Evolutionary conservation across 75 land plant species (phyloP).

Genomic region (Sequoia sempervirens): DNA sequence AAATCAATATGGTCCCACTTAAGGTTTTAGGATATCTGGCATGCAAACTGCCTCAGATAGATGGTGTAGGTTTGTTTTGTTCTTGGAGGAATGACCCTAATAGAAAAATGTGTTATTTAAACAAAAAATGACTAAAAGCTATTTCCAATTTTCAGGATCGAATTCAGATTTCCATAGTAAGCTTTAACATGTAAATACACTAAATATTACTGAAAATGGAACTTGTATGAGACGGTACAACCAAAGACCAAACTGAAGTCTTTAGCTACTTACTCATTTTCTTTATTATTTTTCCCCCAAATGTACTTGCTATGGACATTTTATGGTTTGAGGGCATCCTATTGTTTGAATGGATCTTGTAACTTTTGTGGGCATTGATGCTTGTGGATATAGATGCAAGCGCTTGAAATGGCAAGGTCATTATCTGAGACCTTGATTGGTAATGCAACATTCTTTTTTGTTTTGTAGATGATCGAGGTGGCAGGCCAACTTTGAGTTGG

Average conservation of each 20-base stretch:
- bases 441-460: background rate
- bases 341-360: background rate
- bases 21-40: background rate
- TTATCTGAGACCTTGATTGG: background rate
- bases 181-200: background rate
- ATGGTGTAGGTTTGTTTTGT: no score
- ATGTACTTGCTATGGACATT: background rate
- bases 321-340: background rate
- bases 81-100: background rate
- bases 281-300: background rate
- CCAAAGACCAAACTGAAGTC: background rate
- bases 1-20: background rate
- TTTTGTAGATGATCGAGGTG: conserved; percentile 10
- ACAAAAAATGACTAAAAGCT: background rate
- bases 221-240: background rate
- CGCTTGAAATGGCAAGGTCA: background rate
- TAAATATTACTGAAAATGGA: background rate
- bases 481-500: conserved; percentile 19
- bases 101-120: background rate
- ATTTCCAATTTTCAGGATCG: background rate
- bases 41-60: no score
- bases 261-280: background rate
- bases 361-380: background rate
- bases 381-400: background rate
- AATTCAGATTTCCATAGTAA: background rate